These are phyloP conservation scores for Pichia scutulata DNA, from an alignment of 805 yeast genomes.

Conservation along the genomic window DNA sequence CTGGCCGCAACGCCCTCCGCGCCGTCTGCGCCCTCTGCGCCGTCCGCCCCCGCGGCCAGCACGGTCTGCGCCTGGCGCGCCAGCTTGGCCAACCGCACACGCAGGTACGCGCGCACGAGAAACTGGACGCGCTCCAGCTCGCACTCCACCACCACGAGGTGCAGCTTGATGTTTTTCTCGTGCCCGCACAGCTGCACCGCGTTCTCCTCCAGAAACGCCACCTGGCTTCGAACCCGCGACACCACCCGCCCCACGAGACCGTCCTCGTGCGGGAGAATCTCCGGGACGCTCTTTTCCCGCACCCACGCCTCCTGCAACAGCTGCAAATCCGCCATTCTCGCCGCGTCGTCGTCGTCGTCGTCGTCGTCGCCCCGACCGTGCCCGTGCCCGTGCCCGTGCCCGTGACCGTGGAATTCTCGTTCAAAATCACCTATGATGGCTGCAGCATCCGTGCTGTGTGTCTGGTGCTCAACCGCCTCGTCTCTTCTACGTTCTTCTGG, in stretches of 20 bases:
- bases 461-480: too few species aligned
- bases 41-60: conserved; percentile 32
- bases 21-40: conserved; percentile 32
- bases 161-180: conserved; percentile 63
- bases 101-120: conserved; percentile 68
- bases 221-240: conserved; percentile 54
- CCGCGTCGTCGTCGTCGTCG: conserved; percentile 3
- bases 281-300: conserved; percentile 82
- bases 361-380: not conserved
- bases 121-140: conserved; percentile 85
- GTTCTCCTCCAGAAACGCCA: conserved; percentile 69
- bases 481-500: conserved; percentile 9
- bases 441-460: conserved; percentile 46
- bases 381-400: not conserved
- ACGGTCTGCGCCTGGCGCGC: conserved; percentile 62
- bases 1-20: too few species aligned
- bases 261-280: conserved; percentile 67
- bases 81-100: conserved; percentile 69
- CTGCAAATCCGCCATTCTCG: conserved; percentile 31
- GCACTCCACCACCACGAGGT: conserved; percentile 79
- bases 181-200: conserved; percentile 66
- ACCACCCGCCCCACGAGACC: conserved; percentile 51
- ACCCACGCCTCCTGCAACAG: conserved; percentile 62
- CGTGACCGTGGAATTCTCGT: conserved; percentile 10
- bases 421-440: conserved; percentile 67